Conservation (phyloP, 1,284 basidiomycete species). For the Ceratobasidium theobromae region DNA sequence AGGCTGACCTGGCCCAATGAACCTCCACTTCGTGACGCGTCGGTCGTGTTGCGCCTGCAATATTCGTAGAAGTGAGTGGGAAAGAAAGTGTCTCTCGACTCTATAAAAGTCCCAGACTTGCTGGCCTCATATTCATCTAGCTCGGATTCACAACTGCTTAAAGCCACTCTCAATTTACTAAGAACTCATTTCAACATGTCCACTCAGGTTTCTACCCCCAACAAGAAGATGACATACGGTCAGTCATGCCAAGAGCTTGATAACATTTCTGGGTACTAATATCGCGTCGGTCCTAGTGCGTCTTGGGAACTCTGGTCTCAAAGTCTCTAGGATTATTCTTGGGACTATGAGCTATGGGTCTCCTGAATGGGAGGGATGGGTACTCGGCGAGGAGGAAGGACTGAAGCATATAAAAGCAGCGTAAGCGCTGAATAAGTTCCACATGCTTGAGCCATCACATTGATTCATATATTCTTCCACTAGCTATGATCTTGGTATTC, state of each 20-base stretch:
- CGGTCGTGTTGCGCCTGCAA: no score
- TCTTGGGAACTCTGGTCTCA: constrained; percentile 33
- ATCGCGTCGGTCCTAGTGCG: constrained; percentile 12
- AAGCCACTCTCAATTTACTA: no score
- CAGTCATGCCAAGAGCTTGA: background rate
- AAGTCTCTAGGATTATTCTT: constrained; percentile 33
- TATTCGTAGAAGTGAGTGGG: no score
- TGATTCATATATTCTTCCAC: background rate
- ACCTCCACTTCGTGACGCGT: no score
- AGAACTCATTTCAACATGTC: no score
- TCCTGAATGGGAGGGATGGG: constrained; percentile 33
- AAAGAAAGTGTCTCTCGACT: no score
- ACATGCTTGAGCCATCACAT: background rate
- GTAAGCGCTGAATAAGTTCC: constrained; percentile 4
- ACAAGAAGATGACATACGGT: constrained; percentile 23
- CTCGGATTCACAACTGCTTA: no score
- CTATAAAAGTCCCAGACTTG: no score
- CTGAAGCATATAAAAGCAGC: constrained; percentile 32
- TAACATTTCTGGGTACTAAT: background rate
- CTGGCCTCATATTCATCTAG: no score
- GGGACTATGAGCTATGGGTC: constrained; percentile 32
- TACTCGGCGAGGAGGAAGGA: constrained; percentile 29
- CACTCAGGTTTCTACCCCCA: background rate
- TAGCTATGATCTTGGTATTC: constrained; percentile 32
- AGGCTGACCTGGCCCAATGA: no score